Conservation (phyloP, 2,329 filamentous ascomycete species). For the Cladosporium halotolerans region DNA sequence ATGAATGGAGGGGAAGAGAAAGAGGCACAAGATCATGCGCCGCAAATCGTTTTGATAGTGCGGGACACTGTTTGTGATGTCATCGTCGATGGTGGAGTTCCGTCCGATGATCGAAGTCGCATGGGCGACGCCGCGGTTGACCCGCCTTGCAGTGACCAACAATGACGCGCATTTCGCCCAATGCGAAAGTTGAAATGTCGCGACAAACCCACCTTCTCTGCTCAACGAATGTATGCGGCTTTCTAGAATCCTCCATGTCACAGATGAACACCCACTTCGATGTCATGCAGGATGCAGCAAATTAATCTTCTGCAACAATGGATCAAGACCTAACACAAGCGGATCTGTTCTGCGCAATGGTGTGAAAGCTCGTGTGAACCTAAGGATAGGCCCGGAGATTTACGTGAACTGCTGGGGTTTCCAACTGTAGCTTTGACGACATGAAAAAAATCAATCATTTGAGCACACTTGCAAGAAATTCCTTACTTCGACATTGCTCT, state of each 20-base stretch:
- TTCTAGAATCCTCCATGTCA: slow-evolving; percentile 10
- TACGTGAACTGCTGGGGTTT: no score
- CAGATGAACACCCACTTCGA: not conserved
- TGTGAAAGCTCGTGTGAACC: no score
- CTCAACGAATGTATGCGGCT: slow-evolving; percentile 1
- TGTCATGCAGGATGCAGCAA: not conserved
- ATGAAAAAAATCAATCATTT: no score
- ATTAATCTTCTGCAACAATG: no score
- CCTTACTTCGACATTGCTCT: no score
- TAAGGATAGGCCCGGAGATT: no score
- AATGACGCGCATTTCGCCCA: not conserved
- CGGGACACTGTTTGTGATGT: not conserved
- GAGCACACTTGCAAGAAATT: no score
- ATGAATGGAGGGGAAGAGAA: slow-evolving; percentile 3
- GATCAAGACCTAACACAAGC: no score
- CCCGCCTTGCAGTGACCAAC: not conserved
- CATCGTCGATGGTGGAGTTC: slow-evolving; percentile 1
- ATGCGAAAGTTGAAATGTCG: slow-evolving; percentile 3
- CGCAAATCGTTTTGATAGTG: slow-evolving; percentile 9
- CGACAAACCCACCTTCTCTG: not conserved
- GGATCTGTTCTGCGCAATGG: no score
- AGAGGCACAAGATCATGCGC: slow-evolving; percentile 1
- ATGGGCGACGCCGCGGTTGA: slow-evolving; percentile 3
- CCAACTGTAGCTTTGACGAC: no score
- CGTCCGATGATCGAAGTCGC: slow-evolving; percentile 7